These are phyloP conservation scores for Mrakiaceae sp. DNA, from an alignment of 1,284 basidiomycete genomes.

Conservation along the genomic window DNA sequence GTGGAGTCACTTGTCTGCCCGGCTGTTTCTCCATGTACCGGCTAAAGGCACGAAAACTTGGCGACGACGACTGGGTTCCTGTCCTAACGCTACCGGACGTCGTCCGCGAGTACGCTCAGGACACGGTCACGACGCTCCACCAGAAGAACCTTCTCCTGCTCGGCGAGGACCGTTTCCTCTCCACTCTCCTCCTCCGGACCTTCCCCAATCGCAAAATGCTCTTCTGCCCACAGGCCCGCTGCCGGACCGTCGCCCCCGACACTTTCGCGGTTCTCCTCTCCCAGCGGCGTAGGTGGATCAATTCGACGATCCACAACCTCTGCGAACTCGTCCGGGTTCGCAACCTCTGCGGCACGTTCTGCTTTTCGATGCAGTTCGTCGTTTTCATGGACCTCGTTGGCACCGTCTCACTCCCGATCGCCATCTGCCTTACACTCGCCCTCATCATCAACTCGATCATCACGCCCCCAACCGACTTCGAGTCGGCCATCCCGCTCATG, in stretches of 20 bases:
- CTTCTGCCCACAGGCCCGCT: conserved; percentile 92
- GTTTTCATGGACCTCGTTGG: conserved; percentile 98
- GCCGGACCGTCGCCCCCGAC: conserved; percentile 91
- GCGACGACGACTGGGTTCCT: conserved; percentile 93
- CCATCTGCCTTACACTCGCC: conserved; percentile 81
- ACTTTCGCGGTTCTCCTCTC: conserved; percentile 88
- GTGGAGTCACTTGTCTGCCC: conserved; percentile 96
- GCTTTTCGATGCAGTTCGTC: conserved; percentile 96
- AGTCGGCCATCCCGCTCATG: conserved; percentile 88
- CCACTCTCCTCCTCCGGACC: conserved; percentile 84
- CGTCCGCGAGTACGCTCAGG: conserved; percentile 92
- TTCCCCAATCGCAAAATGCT: conserved; percentile 99
- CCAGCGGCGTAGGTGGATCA: conserved; percentile 98
- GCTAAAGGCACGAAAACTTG: conserved; percentile 77
- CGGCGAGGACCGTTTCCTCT: conserved; percentile 97
- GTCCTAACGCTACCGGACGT: conserved; percentile 96
- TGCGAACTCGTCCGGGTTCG: conserved; percentile 98
- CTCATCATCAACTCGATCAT: conserved; percentile 74
- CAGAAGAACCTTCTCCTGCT: conserved; percentile 95
- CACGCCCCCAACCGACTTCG: conserved; percentile 68
- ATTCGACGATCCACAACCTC: conserved; percentile 92
- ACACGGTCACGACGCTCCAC: conserved; percentile 83
- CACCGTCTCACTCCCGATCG: conserved; percentile 88
- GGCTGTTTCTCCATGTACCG: conserved; percentile 99
- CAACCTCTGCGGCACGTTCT: conserved; percentile 90